Evolutionary conservation across 768 basidiomycete species (phyloP).

Genomic region (Lactarius tabidus): DNA sequence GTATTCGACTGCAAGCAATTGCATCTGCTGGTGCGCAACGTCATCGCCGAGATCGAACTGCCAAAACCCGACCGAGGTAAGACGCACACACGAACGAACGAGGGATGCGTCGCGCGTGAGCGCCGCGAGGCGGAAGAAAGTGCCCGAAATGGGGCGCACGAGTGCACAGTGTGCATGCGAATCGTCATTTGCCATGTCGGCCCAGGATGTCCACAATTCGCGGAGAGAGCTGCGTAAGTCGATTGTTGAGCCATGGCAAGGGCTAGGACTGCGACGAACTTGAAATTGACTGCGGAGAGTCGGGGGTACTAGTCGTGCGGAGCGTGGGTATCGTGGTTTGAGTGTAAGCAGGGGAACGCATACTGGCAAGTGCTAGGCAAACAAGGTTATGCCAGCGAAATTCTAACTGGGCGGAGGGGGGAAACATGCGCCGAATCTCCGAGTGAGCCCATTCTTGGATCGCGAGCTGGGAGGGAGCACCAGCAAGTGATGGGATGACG

Average conservation of each 20-base stretch:
- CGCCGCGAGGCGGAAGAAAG: conserved; percentile 46
- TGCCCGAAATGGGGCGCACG: conserved; percentile 37
- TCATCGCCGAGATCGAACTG: conserved; percentile 22
- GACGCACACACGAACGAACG: conserved; percentile 20
- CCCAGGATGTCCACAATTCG: conserved; percentile 46
- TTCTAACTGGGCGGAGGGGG: conserved; percentile 4
- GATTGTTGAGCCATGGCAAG: background rate
- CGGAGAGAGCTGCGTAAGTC: too few species aligned
- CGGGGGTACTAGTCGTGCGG: background rate
- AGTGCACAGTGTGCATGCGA: conserved; percentile 14
- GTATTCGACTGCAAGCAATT: conserved; percentile 37
- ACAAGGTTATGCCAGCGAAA: conserved; percentile 24
- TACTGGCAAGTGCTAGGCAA: conserved; percentile 22
- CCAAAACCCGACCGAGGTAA: conserved; percentile 26
- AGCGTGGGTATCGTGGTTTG: conserved; percentile 6
- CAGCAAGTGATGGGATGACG: conserved; percentile 1
- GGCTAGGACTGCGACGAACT: conserved; percentile 16
- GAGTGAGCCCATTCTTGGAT: conserved; percentile 21
- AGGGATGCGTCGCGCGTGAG: conserved; percentile 30
- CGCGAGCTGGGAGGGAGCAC: conserved; percentile 17
- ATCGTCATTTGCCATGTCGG: conserved; percentile 22
- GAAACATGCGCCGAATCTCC: conserved; percentile 19
- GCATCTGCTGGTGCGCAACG: conserved; percentile 29
- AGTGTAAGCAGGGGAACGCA: conserved; percentile 4
- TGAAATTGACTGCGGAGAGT: conserved; percentile 18